Percentiles rank a stretch among this genome's conserved stretches.
Evolutionary conservation across 2,329 filamentous ascomycete genomes (phyloP).

Genomic region (Phyllosticta paracitricarpa): DNA sequence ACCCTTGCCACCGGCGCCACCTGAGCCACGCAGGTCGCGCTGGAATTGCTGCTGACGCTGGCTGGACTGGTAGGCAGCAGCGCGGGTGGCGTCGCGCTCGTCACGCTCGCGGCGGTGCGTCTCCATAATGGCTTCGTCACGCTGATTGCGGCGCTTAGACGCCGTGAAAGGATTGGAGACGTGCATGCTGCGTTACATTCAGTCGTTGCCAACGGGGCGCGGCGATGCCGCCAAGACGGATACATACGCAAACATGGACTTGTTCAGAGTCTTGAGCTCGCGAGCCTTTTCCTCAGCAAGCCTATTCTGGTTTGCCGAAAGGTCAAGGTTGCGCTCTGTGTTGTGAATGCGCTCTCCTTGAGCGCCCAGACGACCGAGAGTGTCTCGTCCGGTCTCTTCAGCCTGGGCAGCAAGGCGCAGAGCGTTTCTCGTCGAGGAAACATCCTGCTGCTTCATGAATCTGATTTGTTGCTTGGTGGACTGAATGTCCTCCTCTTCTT

Average conservation of each 20-base stretch:
- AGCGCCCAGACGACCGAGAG: slow-evolving; percentile 60
- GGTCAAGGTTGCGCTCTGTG: slow-evolving; percentile 72
- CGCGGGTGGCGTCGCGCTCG: slow-evolving; percentile 45
- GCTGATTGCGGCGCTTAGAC: slow-evolving; percentile 42
- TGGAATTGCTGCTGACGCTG: slow-evolving; percentile 57
- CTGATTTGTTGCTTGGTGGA: slow-evolving; percentile 65
- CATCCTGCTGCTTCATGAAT: slow-evolving; percentile 67
- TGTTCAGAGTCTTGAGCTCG: slow-evolving; percentile 76
- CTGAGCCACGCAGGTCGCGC: slow-evolving; percentile 37
- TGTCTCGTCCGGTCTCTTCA: slow-evolving; percentile 61
- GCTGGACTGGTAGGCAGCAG: slow-evolving; percentile 40
- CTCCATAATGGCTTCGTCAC: slow-evolving; percentile 59
- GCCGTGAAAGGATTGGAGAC: slow-evolving; percentile 51
- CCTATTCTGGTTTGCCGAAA: slow-evolving; percentile 66
- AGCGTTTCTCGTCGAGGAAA: slow-evolving; percentile 61
- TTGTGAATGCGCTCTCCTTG: slow-evolving; percentile 63
- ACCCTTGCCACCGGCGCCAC: slow-evolving; percentile 40
- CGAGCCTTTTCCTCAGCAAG: slow-evolving; percentile 70
- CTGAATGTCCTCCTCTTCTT: slow-evolving; percentile 63
- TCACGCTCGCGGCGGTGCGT: slow-evolving; percentile 50
- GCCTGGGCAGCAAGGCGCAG: slow-evolving; percentile 57
- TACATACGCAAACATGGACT: slow-evolving; percentile 84
- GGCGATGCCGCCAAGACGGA: not conserved
- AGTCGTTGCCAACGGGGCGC: slow-evolving; percentile 42
- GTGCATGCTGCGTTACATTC: slow-evolving; percentile 16